Conservation (phyloP, 2,329 filamentous ascomycete genomes). For the Cordyceps tenuipes region DNA sequence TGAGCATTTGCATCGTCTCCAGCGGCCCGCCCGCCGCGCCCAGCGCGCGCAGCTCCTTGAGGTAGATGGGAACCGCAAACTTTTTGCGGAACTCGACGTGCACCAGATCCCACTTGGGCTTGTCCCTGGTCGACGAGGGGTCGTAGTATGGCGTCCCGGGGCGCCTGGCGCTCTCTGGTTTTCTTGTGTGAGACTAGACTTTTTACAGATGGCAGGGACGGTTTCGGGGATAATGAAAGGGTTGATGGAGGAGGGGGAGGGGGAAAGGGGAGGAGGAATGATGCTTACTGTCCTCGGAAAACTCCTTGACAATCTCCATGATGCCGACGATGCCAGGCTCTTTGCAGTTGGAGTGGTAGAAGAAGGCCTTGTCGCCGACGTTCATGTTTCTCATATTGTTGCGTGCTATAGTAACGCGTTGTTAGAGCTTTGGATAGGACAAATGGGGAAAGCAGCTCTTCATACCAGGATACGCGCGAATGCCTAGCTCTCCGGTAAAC, state of each 20-base stretch:
- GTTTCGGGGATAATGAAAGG: background rate
- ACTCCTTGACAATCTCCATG: constrained; percentile 83
- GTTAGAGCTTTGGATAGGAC: constrained; percentile 8
- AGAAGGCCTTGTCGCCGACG: constrained; percentile 85
- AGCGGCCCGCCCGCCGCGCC: constrained; percentile 49
- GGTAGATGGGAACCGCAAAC: constrained; percentile 60
- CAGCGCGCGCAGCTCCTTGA: constrained; percentile 63
- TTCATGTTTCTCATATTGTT: constrained; percentile 93
- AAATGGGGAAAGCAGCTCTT: background rate
- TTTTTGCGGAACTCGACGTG: constrained; percentile 83
- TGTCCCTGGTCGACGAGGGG: constrained; percentile 51
- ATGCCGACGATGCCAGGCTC: constrained; percentile 77
- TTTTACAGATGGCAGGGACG: background rate
- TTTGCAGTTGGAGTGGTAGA: constrained; percentile 94
- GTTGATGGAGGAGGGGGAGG: background rate
- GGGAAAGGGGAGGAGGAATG: background rate
- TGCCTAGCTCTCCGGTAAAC: constrained; percentile 28
- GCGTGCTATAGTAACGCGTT: constrained; percentile 44
- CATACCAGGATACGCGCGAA: constrained; percentile 40
- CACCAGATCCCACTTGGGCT: constrained; percentile 71
- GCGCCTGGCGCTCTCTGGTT: constrained; percentile 24
- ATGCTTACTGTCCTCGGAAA: constrained; percentile 63
- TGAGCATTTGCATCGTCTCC: constrained; percentile 74
- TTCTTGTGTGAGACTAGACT: background rate
- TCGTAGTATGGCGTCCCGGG: constrained; percentile 67